These are phyloP conservation scores for Venturia pyrina DNA, from an alignment of 2,329 filamentous ascomycete species.

Conservation along the genomic window DNA sequence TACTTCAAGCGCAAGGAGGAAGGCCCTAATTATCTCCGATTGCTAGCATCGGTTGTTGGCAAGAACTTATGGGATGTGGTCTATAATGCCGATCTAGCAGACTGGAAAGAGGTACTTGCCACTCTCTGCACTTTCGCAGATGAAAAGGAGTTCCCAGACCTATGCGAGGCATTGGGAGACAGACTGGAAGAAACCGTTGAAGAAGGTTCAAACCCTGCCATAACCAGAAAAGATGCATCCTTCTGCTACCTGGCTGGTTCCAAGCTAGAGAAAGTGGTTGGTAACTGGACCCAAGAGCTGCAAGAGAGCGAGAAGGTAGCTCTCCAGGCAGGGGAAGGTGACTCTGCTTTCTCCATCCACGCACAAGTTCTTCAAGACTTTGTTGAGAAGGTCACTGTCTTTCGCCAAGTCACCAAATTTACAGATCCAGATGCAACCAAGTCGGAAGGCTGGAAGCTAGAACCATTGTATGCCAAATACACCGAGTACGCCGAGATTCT, in stretches of 20 bases:
- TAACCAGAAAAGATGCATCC: conserved; percentile 71
- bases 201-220: conserved; percentile 38
- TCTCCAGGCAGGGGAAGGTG: conserved; percentile 43
- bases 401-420: conserved; percentile 90
- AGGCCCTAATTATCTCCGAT: conserved; percentile 81
- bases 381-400: conserved; percentile 96
- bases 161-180: conserved; percentile 91
- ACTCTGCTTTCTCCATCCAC: conserved; percentile 66
- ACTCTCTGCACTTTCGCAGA: conserved; percentile 92
- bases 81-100: conserved; percentile 82
- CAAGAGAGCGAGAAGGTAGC: conserved; percentile 71
- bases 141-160: conserved; percentile 80
- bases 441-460: conserved; percentile 77
- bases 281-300: conserved; percentile 86
- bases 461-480: conserved; percentile 84
- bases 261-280: conserved; percentile 93
- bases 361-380: conserved; percentile 81
- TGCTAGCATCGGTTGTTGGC: conserved; percentile 82
- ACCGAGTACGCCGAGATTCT: conserved; percentile 94
- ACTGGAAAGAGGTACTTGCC: conserved; percentile 97
- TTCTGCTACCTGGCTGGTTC: conserved; percentile 96
- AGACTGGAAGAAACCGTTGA: conserved; percentile 63
- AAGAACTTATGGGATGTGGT: conserved; percentile 99
- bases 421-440: conserved; percentile 62
- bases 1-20: conserved; percentile 78